Evolutionary conservation across 2,329 filamentous ascomycete species (phyloP), one percentile per base, ranked within the genome.

Genomic region (Corynespora cassiicola): DNA sequence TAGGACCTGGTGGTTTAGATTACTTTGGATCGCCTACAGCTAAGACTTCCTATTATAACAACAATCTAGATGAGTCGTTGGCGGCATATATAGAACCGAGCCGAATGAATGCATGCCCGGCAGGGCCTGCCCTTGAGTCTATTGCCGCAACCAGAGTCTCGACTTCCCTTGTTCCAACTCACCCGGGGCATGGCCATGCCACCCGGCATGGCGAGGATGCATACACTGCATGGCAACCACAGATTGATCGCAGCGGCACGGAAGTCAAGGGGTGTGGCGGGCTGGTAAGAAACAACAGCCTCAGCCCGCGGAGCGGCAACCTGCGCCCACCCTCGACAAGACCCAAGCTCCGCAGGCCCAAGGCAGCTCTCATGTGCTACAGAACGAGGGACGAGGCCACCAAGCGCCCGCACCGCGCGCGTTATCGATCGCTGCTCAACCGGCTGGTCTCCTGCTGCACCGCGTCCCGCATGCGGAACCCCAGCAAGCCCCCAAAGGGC

Each of bases 201-300:
- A 48, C 47, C 23, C 40, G 31, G 20, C 41, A 41, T 11, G 38
- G 36, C 16, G 50, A 56, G 24, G 15, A 31, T 6, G 21, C 17
- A 8, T 15, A 24, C 7, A 12, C 14, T 9, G 15, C 15, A 8
- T 30, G 9, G 7, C 33, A 54, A 20, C 42, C 42, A 3, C 31
- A 42, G 15, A 47, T 56, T 12, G 31, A 39, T 4, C n/a, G n/a
- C n/a, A 34, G 40, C 4, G 31, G 27, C 8, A 41, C 46, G 7
- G 22, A 33, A 20, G 43, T 63, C 22, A 55, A 54, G 29, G 60
- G 61, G 18, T 66, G 64, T 18, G 62, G 56, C 11, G 59, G 59
- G 6, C 24, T 65, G 9, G 39, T 63, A 24, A 45, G 48, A 16
- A 45, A 45, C n/a, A 35, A 43, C 22, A 59, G 51, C 30, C 34